Evolutionary conservation across 1,284 basidiomycete species (phyloP).

Genomic region (Melampsora larici-populina): DNA sequence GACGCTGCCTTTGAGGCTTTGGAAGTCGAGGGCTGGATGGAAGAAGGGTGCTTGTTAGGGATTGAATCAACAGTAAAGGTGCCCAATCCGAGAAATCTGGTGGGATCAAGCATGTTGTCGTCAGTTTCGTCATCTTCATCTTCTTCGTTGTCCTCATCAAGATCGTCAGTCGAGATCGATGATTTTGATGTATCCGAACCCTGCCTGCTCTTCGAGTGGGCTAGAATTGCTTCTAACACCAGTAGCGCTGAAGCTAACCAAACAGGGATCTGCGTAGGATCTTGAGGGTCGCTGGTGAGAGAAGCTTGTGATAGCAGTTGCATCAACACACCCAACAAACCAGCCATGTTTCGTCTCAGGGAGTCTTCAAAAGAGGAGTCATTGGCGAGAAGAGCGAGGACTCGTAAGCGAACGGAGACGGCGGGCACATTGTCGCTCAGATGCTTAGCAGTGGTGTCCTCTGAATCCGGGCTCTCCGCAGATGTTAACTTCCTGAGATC

Average conservation of each 20-base stretch:
- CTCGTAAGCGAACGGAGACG: slow-evolving; percentile 46
- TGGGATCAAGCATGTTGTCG: slow-evolving; percentile 44
- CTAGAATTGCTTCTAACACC: slow-evolving; percentile 75
- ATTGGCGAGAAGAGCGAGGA: slow-evolving; percentile 49
- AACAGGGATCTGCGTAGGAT: slow-evolving; percentile 58
- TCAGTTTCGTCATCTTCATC: slow-evolving; percentile 59
- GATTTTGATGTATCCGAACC: slow-evolving; percentile 55
- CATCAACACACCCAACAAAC: slow-evolving; percentile 46
- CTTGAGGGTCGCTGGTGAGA: slow-evolving; percentile 47
- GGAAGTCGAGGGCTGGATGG: slow-evolving; percentile 12
- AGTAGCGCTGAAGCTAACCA: slow-evolving; percentile 81
- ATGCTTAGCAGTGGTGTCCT: slow-evolving; percentile 44
- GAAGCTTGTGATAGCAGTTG: slow-evolving; percentile 43
- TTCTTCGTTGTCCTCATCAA: slow-evolving; percentile 55
- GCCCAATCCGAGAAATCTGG: slow-evolving; percentile 17
- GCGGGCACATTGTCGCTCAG: slow-evolving; percentile 45
- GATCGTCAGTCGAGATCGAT: slow-evolving; percentile 61
- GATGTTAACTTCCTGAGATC: slow-evolving; percentile 32
- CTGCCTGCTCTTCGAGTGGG: slow-evolving; percentile 67
- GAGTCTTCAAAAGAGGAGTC: slow-evolving; percentile 48
- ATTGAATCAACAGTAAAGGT: slow-evolving; percentile 46
- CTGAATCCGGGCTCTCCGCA: slow-evolving; percentile 40
- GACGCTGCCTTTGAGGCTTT: slow-evolving; percentile 5
- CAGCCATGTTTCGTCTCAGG: slow-evolving; percentile 44
- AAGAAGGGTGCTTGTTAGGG: slow-evolving; percentile 12